These are phyloP conservation scores for Coleophoma eucalyptorum DNA, from an alignment of 2,329 filamentous ascomycete species.

Conservation along the genomic window DNA sequence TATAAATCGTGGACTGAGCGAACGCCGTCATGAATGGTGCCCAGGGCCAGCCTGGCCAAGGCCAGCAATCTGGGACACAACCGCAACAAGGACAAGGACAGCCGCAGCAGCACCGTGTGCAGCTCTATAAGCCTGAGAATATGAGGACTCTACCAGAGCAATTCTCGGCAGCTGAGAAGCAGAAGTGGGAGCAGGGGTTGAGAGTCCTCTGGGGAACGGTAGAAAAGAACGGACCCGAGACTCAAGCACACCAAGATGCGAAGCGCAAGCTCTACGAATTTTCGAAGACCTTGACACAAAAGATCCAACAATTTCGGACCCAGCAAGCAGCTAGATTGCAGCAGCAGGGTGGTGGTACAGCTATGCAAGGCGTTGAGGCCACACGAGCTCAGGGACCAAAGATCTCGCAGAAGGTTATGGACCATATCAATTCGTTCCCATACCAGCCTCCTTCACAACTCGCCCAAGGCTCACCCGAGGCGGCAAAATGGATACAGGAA, in stretches of 20 bases:
- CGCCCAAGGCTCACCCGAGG: slow-evolving; percentile 36
- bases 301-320: slow-evolving; percentile 35
- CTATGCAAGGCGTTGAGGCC: slow-evolving; percentile 11
- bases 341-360: slow-evolving; percentile 4
- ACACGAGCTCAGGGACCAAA: slow-evolving; percentile 10
- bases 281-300: slow-evolving; percentile 50
- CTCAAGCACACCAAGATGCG: slow-evolving; percentile 44
- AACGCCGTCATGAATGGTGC: slow-evolving; percentile 18
- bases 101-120: slow-evolving; percentile 14
- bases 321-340: slow-evolving; percentile 6
- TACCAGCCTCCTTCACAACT: slow-evolving; percentile 41
- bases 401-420: slow-evolving; percentile 30
- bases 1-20: too few species aligned
- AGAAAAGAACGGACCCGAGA: slow-evolving; percentile 44
- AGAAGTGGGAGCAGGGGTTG: slow-evolving; percentile 56
- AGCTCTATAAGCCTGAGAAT: slow-evolving; percentile 24
- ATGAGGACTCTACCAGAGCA: slow-evolving; percentile 24
- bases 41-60: slow-evolving; percentile 16
- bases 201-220: slow-evolving; percentile 46
- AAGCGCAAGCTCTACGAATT: slow-evolving; percentile 58
- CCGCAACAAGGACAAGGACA: slow-evolving; percentile 10
- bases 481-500: slow-evolving; percentile 43
- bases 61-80: slow-evolving; percentile 16
- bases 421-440: slow-evolving; percentile 43
- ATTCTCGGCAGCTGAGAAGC: slow-evolving; percentile 50